Conservation (phyloP, 1,139 yeast genomes). For the Diutina pseudorugosa region DNA sequence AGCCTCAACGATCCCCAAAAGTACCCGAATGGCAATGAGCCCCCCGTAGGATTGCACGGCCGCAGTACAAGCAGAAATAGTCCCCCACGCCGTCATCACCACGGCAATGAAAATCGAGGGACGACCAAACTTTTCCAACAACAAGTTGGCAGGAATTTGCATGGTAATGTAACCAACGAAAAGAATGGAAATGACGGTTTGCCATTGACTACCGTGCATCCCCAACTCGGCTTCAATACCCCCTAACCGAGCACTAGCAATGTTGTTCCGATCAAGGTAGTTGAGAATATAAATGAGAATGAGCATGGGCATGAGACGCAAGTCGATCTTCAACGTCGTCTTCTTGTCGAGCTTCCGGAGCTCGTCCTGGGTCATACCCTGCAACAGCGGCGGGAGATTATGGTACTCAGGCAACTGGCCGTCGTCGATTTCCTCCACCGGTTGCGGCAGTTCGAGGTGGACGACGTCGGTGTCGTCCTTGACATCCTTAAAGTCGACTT, state of each 20-base stretch:
- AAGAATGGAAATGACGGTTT: constrained; percentile 42
- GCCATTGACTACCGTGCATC: constrained; percentile 37
- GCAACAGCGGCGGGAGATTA: constrained; percentile 20
- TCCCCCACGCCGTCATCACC: constrained; percentile 43
- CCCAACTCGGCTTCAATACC: constrained; percentile 41
- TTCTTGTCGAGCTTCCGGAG: constrained; percentile 24
- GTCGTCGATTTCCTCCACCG: not conserved
- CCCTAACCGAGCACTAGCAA: constrained; percentile 50
- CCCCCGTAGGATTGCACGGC: constrained; percentile 23
- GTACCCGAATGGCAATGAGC: constrained; percentile 32
- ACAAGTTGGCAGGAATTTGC: constrained; percentile 45
- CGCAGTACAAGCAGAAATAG: constrained; percentile 35
- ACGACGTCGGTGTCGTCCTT: not conserved
- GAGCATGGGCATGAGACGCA: constrained; percentile 43
- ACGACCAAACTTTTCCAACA: constrained; percentile 34
- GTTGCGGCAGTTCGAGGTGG: not conserved
- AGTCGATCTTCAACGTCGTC: constrained; percentile 36
- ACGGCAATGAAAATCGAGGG: constrained; percentile 40
- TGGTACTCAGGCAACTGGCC: not conserved
- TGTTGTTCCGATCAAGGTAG: constrained; percentile 47
- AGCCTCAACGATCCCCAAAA: constrained; percentile 46
- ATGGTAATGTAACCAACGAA: constrained; percentile 51
- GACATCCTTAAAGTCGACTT: not conserved
- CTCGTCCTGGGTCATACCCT: constrained; percentile 22
- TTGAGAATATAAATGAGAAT: constrained; percentile 40